Base-by-base conservation (phyloP, 225 moss, liverwort and hornwort species). In the Polytrichum commune region DNA sequence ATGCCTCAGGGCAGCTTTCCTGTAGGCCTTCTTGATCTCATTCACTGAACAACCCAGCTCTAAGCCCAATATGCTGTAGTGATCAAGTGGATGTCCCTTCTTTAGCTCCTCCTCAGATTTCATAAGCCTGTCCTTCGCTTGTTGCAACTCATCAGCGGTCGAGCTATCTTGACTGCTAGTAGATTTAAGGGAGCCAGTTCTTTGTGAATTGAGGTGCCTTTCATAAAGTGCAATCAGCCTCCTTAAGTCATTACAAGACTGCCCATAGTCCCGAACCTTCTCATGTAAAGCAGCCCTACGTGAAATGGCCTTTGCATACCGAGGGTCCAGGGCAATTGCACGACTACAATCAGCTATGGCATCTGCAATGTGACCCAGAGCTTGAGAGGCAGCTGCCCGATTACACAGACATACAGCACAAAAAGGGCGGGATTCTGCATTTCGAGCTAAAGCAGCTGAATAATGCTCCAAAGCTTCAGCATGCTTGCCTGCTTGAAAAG, bases 311-410 rank as follows among this genome's bases (percentile, higher is more conserved):
- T 97, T 97, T 4, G 85, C 93, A 78, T 97, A 97, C 64, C 72
- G 90, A 7, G 93, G 90, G 74, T 97, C 96, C 66, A 97, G 84
- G 54, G 93, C 96, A 67, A 97, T 89, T 20, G 96, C 96, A 23
- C 96, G 90, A 64, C 96, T 97, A 72, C 96, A 97, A 75, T 97
- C 96, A 23, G 96, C 92, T 74, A 97, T 92, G 1, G 96, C 96
- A 85, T 97, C 96, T 10, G 89, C 88, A 67, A 97, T 80, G 63
- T 93, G 83, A 63, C 93, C 96, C 57, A 97, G 81, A 16, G 93
- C 92, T 85, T 97, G 96, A 25, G 85, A 97, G 60, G 96, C 96
- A 72, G 96, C 96, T 68, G 96, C 96, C 19, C 96, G 88, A 64
- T 97, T 97, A 75, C 96, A 93, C 5, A 97, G 72, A 76, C 96